phyloP scores from a whole-genome alignment of 345 rosid species.

The Gossypium raimondii region DNA sequence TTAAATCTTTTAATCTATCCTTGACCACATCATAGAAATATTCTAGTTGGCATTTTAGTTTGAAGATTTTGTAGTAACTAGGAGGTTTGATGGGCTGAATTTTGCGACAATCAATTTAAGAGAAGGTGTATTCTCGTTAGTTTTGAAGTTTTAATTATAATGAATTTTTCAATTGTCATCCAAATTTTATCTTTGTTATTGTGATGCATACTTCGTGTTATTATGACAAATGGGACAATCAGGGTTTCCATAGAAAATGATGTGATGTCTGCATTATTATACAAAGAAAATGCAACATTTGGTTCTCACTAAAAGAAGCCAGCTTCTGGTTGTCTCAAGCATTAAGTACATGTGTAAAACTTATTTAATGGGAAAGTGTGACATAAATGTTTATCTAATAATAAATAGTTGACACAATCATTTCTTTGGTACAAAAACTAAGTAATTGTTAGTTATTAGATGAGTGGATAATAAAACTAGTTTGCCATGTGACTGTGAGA shows the following conservation, averaged over 20 bases:
- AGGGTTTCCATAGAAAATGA: neutral
- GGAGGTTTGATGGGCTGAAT: neutral
- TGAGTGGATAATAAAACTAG: too few relatives aligned
- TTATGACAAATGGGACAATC: neutral
- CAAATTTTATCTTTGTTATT: neutral
- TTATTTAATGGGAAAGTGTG: neutral
- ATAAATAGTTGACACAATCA: too few relatives aligned
- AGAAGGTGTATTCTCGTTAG: neutral
- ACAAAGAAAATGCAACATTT: neutral
- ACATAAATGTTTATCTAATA: neutral
- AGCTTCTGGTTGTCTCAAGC: neutral
- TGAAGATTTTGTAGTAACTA: neutral
- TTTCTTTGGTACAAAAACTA: too few relatives aligned
- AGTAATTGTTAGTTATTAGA: too few relatives aligned
- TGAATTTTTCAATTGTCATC: neutral
- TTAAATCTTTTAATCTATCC: slow-evolving; percentile 7
- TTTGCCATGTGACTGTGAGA: too few relatives aligned
- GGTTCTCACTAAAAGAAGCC: neutral
- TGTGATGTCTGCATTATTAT: neutral
- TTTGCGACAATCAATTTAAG: neutral
- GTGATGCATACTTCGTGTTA: neutral
- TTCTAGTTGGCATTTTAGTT: neutral
- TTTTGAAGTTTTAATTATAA: neutral
- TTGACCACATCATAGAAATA: neutral
- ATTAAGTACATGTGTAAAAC: neutral